These are phyloP conservation scores for Kregervanrija pseudodelftensis DNA, from an alignment of 805 yeast genomes.

Conservation along the genomic window DNA sequence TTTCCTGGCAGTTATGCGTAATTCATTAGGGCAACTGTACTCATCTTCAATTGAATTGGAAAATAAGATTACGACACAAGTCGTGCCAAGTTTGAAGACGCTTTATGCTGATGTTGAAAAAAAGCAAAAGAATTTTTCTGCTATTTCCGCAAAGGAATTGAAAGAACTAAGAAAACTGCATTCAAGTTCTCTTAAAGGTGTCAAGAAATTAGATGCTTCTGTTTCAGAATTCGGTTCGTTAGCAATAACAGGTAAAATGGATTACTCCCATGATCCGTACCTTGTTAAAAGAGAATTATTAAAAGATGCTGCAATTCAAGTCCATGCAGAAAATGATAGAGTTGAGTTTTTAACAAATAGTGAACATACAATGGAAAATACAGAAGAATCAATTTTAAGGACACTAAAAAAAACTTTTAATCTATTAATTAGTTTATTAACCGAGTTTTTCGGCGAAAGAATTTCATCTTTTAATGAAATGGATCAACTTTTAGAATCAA, in stretches of 20 bases:
- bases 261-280: constrained; percentile 40
- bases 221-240: constrained; percentile 14
- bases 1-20: constrained; percentile 21
- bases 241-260: constrained; percentile 18
- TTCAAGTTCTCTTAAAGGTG: constrained; percentile 26
- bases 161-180: constrained; percentile 33
- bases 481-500: constrained; percentile 24
- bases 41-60: constrained; percentile 34
- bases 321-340: constrained; percentile 38
- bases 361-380: constrained; percentile 33
- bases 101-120: constrained; percentile 32
- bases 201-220: constrained; percentile 16
- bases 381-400: constrained; percentile 37
- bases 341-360: constrained; percentile 35
- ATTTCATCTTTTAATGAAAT: constrained; percentile 25
- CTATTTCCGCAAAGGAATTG: constrained; percentile 30
- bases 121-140: constrained; percentile 35
- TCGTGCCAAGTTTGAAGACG: constrained; percentile 38
- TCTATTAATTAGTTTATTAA: constrained; percentile 22
- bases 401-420: constrained; percentile 33
- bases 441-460: constrained; percentile 24
- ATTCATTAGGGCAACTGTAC: constrained; percentile 25
- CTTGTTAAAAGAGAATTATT: constrained; percentile 32
- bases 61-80: constrained; percentile 27
- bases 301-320: constrained; percentile 33